Conservation (phyloP, 768 basidiomycete species). For the Naganishia randhawae region DNA sequence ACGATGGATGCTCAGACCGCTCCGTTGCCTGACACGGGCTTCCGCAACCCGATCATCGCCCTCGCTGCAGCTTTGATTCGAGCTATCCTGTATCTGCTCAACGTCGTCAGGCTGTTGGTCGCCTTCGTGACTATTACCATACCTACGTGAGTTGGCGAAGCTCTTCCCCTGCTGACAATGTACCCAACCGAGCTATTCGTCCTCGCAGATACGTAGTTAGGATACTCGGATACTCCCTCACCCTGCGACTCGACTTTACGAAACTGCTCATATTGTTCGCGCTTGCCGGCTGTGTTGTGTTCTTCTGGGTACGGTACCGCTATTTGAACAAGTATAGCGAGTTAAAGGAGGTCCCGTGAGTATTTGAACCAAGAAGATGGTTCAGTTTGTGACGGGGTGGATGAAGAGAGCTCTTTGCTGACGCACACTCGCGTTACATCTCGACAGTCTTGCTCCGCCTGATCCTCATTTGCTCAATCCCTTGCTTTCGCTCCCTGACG, state of each 20-base stretch:
- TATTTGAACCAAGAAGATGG: too few species aligned
- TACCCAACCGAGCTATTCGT: constrained; percentile 16
- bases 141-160: constrained; percentile 65
- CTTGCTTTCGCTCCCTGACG: constrained; percentile 20
- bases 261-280: constrained; percentile 75
- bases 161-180: constrained; percentile 5
- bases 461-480: constrained; percentile 30
- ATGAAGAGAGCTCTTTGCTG: too few species aligned
- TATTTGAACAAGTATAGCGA: constrained; percentile 53
- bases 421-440: not conserved
- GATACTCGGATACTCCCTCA: constrained; percentile 48
- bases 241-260: constrained; percentile 78
- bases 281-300: constrained; percentile 63
- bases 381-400: too few species aligned
- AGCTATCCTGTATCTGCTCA: constrained; percentile 46
- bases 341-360: constrained; percentile 50
- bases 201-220: constrained; percentile 42
- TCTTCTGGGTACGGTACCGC: constrained; percentile 71
- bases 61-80: constrained; percentile 45
- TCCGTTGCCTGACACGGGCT: not conserved
- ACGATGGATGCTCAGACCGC: not conserved
- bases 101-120: constrained; percentile 54
- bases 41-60: constrained; percentile 43
- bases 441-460: constrained; percentile 25
- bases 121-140: constrained; percentile 78